Percentiles rank a stretch among this genome's conserved stretches.
Conservation (phyloP, 805 yeast genomes). For the Saccharomycopsis fermentans region DNA sequence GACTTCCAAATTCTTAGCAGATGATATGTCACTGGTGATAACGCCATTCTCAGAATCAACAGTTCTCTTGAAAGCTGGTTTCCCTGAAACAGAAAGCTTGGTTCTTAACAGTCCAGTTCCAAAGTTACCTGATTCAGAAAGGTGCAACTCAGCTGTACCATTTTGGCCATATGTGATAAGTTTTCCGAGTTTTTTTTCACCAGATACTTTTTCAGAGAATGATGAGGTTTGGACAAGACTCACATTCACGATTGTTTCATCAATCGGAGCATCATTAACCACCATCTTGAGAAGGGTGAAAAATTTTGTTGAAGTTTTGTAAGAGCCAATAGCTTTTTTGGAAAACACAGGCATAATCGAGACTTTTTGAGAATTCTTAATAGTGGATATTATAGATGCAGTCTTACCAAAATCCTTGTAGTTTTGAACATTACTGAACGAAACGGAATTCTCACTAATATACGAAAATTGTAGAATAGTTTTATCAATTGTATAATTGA, state of each 20-base stretch:
- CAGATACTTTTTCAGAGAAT: constrained; percentile 8
- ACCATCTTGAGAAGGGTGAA: neutral
- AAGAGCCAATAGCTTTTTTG: neutral
- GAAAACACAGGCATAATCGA: neutral
- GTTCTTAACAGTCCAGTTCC: constrained; percentile 26
- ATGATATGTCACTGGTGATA: constrained; percentile 13
- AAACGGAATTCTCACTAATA: neutral
- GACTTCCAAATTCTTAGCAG: neutral
- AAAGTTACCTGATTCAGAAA: constrained; percentile 31
- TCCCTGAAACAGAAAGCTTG: neutral
- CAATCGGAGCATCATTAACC: neutral
- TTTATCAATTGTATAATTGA: neutral
- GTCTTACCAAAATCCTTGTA: constrained; percentile 28
- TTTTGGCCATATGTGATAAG: constrained; percentile 23
- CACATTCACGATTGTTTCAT: constrained; percentile 18
- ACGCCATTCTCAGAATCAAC: constrained; percentile 26
- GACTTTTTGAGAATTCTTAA: neutral
- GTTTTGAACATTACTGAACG: constrained; percentile 28
- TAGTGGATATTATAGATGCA: constrained; percentile 23
- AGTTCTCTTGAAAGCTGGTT: constrained; percentile 22
- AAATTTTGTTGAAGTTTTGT: neutral
- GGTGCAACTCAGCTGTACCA: constrained; percentile 31
- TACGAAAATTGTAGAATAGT: constrained; percentile 2
- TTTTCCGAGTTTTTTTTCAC: neutral
- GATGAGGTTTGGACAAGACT: constrained; percentile 22